These are phyloP conservation scores for Sporothrix protearum DNA, from an alignment of 2,329 filamentous ascomycete genomes.

Conservation along the genomic window DNA sequence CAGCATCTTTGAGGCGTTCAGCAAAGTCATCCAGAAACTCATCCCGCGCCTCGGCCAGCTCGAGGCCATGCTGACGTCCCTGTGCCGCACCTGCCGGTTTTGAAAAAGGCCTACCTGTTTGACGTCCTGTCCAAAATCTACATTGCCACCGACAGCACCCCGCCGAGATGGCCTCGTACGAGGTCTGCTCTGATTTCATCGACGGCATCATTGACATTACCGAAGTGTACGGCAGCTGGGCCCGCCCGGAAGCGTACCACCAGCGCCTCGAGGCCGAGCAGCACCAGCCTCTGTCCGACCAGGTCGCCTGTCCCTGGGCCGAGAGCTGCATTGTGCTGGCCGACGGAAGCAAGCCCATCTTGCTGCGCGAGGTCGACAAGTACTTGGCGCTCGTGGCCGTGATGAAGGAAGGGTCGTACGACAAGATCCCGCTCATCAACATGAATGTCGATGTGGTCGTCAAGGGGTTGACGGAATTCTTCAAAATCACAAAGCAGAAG, in stretches of 20 bases:
- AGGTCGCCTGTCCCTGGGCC: conserved; percentile 62
- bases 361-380: conserved; percentile 66
- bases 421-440: conserved; percentile 79
- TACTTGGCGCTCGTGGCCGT: conserved; percentile 80
- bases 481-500: conserved; percentile 64
- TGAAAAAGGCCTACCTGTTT: conserved; percentile 97
- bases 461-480: conserved; percentile 73
- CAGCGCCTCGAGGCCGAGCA: conserved; percentile 57
- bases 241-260: conserved; percentile 53
- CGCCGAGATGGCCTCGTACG: conserved; percentile 91
- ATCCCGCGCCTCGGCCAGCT: conserved; percentile 90
- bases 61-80: conserved; percentile 88
- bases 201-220: conserved; percentile 97
- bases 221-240: conserved; percentile 83
- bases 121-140: conserved; percentile 98
- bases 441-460: conserved; percentile 84
- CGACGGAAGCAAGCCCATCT: conserved; percentile 60
- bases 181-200: conserved; percentile 98
- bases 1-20: conserved; percentile 94
- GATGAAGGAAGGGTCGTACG: conserved; percentile 80
- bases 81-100: conserved; percentile 89
- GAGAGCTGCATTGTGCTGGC: conserved; percentile 67
- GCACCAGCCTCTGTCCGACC: conserved; percentile 60
- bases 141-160: conserved; percentile 94
- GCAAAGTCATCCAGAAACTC: conserved; percentile 96